phyloP scores from a whole-genome alignment of 2,329 filamentous ascomycete genomes.

The Cladosporium sp. region DNA sequence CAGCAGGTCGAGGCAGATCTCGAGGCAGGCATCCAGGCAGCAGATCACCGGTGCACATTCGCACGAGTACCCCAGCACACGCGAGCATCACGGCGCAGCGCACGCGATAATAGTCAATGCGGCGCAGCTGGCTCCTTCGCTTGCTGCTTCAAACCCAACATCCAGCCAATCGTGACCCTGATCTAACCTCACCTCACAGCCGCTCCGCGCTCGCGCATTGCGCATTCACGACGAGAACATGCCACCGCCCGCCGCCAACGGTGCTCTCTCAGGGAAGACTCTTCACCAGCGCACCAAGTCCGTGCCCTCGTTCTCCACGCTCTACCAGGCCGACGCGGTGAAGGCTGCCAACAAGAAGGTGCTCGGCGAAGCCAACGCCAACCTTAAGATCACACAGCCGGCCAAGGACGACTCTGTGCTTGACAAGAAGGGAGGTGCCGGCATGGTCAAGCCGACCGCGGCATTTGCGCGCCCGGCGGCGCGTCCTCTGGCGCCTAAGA shows the following conservation, averaged over 20 bases:
- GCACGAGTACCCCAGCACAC: slow-evolving; percentile 21
- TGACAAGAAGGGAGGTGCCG: slow-evolving; percentile 36
- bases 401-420: slow-evolving; percentile 53
- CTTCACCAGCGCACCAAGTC: slow-evolving; percentile 82
- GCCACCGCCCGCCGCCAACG: slow-evolving; percentile 30
- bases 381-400: slow-evolving; percentile 25
- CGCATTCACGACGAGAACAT: slow-evolving; percentile 68
- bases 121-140: not conserved
- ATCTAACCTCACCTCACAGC: slow-evolving; percentile 44
- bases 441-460: slow-evolving; percentile 39
- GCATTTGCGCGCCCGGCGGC: slow-evolving; percentile 51
- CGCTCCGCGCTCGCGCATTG: slow-evolving; percentile 59
- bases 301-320: slow-evolving; percentile 54
- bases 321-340: slow-evolving; percentile 46
- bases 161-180: slow-evolving; percentile 13
- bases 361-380: slow-evolving; percentile 28
- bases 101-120: not conserved
- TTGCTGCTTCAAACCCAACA: not conserved
- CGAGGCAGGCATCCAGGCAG: too few relatives aligned
- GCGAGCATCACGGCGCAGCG: slow-evolving; percentile 2
- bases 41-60: too few relatives aligned
- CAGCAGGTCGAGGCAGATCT: not conserved
- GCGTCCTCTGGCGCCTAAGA: slow-evolving; percentile 41
- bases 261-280: slow-evolving; percentile 48
- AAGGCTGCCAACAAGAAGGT: slow-evolving; percentile 61